Conservation (phyloP, 2,329 filamentous ascomycete genomes). For the Cryphonectria nitschkei region DNA sequence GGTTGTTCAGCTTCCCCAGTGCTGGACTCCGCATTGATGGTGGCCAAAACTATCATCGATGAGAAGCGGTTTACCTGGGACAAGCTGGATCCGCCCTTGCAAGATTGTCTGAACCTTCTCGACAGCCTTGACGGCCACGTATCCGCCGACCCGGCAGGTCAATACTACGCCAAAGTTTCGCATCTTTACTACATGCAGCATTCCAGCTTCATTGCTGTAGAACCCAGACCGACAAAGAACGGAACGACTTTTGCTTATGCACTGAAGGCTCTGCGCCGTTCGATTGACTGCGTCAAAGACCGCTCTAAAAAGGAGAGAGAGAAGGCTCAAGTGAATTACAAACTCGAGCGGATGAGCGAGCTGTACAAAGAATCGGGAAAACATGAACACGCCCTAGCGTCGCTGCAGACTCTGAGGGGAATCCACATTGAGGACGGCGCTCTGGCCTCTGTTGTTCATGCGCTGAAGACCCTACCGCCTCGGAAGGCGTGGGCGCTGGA, state of each 20-base stretch:
- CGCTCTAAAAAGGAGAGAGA: conserved; percentile 59
- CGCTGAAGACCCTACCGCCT: conserved; percentile 55
- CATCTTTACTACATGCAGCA: conserved; percentile 72
- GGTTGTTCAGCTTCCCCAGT: conserved; percentile 57
- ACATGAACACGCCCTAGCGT: conserved; percentile 59
- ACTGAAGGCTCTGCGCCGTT: conserved; percentile 63
- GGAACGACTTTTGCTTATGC: conserved; percentile 33
- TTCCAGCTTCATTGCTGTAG: conserved; percentile 43
- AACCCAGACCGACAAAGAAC: conserved; percentile 44
- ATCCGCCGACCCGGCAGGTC: conserved; percentile 39
- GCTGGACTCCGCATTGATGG: conserved; percentile 63
- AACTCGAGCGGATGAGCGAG: conserved; percentile 70
- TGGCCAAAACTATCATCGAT: conserved; percentile 57
- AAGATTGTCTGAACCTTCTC: conserved; percentile 59
- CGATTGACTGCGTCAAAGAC: conserved; percentile 64
- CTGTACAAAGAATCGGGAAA: conserved; percentile 57
- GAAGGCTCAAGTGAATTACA: conserved; percentile 62
- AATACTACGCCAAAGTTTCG: conserved; percentile 68
- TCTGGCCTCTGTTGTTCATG: conserved; percentile 55
- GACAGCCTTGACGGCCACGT: conserved; percentile 53
- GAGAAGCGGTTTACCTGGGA: conserved; percentile 56
- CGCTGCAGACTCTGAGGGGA: conserved; percentile 64
- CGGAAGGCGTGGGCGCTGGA: conserved; percentile 56
- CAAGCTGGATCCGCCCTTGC: conserved; percentile 58
- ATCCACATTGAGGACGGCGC: conserved; percentile 63